phyloP scores from a whole-genome alignment of 2,329 filamentous ascomycete species.

The Cladorrhinum sp. region DNA sequence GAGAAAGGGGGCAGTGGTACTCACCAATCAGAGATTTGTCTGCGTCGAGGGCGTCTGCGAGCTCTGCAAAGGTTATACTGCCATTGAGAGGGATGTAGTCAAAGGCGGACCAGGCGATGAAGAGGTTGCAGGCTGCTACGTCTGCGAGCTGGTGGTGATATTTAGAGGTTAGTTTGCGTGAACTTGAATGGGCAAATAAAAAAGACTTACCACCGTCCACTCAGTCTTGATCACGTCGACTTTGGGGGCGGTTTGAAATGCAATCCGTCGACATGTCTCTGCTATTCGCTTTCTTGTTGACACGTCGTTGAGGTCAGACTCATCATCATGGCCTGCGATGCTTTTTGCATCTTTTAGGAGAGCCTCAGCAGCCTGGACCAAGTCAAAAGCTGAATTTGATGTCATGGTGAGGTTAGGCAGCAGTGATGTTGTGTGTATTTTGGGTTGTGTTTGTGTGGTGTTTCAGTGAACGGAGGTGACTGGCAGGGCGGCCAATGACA shows the following conservation, averaged over 20 bases:
- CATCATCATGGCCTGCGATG: constrained; percentile 5
- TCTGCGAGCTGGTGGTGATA: constrained; percentile 18
- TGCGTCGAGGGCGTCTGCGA: constrained; percentile 23
- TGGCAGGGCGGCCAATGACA: not conserved
- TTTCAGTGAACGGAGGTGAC: not conserved
- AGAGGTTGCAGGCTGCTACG: constrained; percentile 23
- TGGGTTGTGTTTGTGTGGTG: not conserved
- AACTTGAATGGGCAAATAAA: not conserved
- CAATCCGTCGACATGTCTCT: constrained; percentile 19
- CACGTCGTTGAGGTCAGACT: constrained; percentile 6
- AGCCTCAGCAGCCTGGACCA: constrained; percentile 21
- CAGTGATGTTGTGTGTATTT: not conserved
- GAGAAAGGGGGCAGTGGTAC: not conserved
- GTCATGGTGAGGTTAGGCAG: constrained; percentile 2
- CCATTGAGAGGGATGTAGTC: constrained; percentile 28
- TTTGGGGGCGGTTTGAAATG: constrained; percentile 17
- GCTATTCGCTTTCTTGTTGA: constrained; percentile 16
- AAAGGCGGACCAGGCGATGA: constrained; percentile 30
- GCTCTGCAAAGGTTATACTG: constrained; percentile 25
- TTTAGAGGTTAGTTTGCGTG: not conserved
- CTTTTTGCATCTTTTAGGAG: constrained; percentile 22
- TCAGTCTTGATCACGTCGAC: constrained; percentile 23
- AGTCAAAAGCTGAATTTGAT: constrained; percentile 7
- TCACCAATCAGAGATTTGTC: constrained; percentile 27
- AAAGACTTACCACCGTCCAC: constrained; percentile 21